Evolutionary conservation across 2,329 filamentous ascomycete genomes (phyloP), one percentile per base, ranked within the genome.

Genomic region (Fusarium sp.): DNA sequence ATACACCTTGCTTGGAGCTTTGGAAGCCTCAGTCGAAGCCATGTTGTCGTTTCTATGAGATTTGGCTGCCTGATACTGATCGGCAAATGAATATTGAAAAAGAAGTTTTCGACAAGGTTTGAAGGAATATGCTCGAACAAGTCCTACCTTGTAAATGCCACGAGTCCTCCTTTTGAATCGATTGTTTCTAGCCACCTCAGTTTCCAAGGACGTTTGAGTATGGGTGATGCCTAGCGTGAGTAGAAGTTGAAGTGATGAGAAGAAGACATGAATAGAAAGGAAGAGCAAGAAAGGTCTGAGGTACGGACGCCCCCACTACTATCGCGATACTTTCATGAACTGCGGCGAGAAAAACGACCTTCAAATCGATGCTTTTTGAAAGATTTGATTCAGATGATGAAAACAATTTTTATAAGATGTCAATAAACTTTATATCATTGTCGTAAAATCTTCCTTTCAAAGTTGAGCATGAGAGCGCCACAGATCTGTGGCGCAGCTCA

Each of bases 21-120:
- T 66, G 37, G 45, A 33, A 55, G 61, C 44, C 63, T 72, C 55
- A 14, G n/a, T 65, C 57, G 73, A 65, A 31, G 75, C 67, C 77
- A 79, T 79, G 35, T 48, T 69, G 66, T 52, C 18, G 39, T 16
- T 58, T 35, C 23, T 49, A 23, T 49, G 41, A 52, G 41, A 44
- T 55, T 51, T 54, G 44, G 68, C 63, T 75, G 72, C 69, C 66
- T 73, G 59, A 31, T 54, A 39, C 33, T 29, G 39, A 41, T 51
- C 73, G 60, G 68, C 63, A 73, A 59, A 62, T 63, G 61, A 62
- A 49, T 60, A 10, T 19, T 35, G 21, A 37, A 25, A 25, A 19
- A n/a, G 35, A 31, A 12, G 9, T n/a, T 38, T 33, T 35, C 8
- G 7, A 33, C 8, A 23, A 15, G 18, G 21, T 27, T 39, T 31